Conservation (phyloP, 2,329 filamentous ascomycete species). For the Teratosphaeria viscida region DNA sequence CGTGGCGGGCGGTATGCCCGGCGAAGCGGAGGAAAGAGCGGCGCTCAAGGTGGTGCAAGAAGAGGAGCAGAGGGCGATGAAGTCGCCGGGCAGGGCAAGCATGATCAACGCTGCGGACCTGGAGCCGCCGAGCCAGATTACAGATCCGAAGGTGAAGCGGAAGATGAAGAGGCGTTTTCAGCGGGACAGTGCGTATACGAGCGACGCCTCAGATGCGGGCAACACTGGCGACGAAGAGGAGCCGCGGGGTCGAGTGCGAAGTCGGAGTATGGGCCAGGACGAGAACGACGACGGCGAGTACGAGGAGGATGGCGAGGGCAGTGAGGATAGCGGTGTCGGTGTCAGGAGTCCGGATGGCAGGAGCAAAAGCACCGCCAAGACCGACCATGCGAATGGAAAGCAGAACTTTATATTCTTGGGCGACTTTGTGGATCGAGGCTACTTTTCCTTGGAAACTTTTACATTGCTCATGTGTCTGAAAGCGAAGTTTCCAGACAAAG, state of each 20-base stretch:
- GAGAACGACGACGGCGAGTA: constrained; percentile 35
- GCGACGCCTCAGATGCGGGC: constrained; percentile 35
- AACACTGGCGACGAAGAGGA: constrained; percentile 36
- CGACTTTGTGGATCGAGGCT: constrained; percentile 65
- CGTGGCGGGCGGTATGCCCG: constrained; percentile 92
- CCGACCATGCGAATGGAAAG: constrained; percentile 42
- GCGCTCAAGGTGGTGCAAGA: neutral
- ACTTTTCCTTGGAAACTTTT: constrained; percentile 64
- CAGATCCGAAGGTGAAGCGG: constrained; percentile 74
- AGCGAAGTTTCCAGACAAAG: constrained; percentile 61
- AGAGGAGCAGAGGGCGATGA: constrained; percentile 2
- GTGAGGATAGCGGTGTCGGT: constrained; percentile 31
- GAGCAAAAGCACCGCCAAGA: constrained; percentile 28
- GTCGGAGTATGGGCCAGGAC: constrained; percentile 20
- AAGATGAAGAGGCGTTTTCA: constrained; percentile 58
- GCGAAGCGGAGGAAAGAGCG: constrained; percentile 42
- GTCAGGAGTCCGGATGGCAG: constrained; percentile 27
- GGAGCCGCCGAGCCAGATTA: constrained; percentile 82
- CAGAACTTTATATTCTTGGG: constrained; percentile 65
- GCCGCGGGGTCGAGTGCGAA: constrained; percentile 28
- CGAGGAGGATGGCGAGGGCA: constrained; percentile 41
- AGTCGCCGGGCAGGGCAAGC: constrained; percentile 21
- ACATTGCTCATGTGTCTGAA: constrained; percentile 63
- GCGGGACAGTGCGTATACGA: constrained; percentile 43
- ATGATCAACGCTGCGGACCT: constrained; percentile 85